phyloP scores from a whole-genome alignment of 345 rosid genomes.

The Euphorbia tirucalli region DNA sequence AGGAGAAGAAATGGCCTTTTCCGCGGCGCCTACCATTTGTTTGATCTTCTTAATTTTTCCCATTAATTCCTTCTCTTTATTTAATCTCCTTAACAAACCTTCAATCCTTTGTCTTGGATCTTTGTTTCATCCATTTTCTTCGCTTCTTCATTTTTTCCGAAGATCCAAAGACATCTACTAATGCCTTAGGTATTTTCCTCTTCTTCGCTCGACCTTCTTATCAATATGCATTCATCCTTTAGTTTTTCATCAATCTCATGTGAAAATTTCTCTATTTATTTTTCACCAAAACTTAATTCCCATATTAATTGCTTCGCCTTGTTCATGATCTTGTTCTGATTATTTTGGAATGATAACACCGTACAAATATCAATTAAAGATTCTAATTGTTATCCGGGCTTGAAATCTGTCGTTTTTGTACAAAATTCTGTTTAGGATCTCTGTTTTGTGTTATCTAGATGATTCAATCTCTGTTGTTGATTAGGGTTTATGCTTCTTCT shows the following conservation, averaged over 20 bases:
- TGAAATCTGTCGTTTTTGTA: neutral
- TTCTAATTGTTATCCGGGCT: neutral
- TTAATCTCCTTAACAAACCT: neutral
- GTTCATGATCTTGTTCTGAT: neutral
- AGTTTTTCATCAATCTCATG: neutral
- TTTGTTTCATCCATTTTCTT: neutral
- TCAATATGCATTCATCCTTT: neutral
- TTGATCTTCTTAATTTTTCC: slow-evolving; percentile 14
- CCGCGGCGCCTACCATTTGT: slow-evolving; percentile 35
- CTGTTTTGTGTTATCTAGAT: neutral
- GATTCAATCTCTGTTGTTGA: neutral
- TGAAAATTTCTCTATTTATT: neutral
- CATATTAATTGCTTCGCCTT: neutral
- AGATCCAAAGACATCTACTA: neutral
- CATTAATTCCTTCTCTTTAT: neutral
- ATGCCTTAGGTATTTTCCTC: neutral
- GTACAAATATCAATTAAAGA: neutral
- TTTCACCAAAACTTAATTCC: too few species aligned
- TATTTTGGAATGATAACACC: too few species aligned
- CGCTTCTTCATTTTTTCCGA: neutral
- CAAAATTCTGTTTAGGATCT: neutral
- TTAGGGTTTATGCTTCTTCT: too few species aligned
- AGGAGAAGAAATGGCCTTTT: slow-evolving; percentile 11
- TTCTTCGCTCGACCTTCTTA: too few species aligned
- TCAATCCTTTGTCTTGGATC: neutral